phyloP scores from a whole-genome alignment of 805 yeast genomes.

The Priceomyces carsonii region DNA sequence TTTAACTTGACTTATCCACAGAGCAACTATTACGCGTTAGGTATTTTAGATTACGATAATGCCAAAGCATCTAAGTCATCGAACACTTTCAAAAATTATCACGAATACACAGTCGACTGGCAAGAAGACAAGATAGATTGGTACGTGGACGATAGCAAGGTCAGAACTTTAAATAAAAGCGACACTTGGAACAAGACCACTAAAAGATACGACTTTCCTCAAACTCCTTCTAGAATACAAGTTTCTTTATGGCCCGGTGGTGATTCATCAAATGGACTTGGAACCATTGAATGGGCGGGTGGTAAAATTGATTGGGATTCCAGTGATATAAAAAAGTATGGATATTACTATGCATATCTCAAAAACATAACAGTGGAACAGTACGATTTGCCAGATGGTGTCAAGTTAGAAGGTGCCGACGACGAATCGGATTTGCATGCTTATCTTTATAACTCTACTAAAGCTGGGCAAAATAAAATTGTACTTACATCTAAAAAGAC shows the following conservation, averaged over 20 bases:
- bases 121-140: constrained; percentile 66
- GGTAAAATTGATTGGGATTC: constrained; percentile 85
- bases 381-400: constrained; percentile 68
- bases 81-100: constrained; percentile 68
- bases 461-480: constrained; percentile 39
- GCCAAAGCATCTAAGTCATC: constrained; percentile 42
- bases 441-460: constrained; percentile 46
- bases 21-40: constrained; percentile 80
- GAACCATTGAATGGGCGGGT: constrained; percentile 85
- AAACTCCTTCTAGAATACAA: constrained; percentile 74
- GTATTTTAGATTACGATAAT: constrained; percentile 67
- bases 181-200: constrained; percentile 66
- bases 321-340: constrained; percentile 66
- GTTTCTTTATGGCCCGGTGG: constrained; percentile 83
- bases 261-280: constrained; percentile 48
- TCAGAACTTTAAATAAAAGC: constrained; percentile 62
- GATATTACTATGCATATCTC: constrained; percentile 76
- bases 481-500: constrained; percentile 64
- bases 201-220: constrained; percentile 59
- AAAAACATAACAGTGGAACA: constrained; percentile 62
- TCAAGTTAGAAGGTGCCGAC: constrained; percentile 43
- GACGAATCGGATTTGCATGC: constrained; percentile 54
- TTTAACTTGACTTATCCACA: constrained; percentile 65
- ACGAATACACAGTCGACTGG: constrained; percentile 82
- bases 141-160: constrained; percentile 67